Evolutionary conservation across 257 asterid species (phyloP).

Genomic region (Nicotiana obtusifolia): DNA sequence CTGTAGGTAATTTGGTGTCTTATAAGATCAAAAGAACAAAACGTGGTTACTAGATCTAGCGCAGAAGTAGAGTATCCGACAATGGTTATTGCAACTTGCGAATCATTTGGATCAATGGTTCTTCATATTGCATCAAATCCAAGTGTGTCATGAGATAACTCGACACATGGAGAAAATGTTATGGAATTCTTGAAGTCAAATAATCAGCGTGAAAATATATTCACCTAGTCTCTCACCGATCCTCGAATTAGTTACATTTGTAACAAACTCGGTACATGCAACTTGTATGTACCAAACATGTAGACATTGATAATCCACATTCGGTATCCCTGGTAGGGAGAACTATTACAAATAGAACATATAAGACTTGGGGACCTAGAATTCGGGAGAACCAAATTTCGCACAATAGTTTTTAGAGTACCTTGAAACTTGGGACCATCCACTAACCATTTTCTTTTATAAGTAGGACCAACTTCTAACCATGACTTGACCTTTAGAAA

Average conservation of each 20-base stretch:
- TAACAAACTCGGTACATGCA: neutral
- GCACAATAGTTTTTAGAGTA: too few species aligned
- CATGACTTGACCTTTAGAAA: too few species aligned
- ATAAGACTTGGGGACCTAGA: too few species aligned
- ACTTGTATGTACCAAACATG: neutral
- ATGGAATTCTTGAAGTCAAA: neutral
- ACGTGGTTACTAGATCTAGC: neutral
- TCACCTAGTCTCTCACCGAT: neutral
- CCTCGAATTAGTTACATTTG: neutral
- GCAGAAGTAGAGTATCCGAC: neutral
- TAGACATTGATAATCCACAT: too few species aligned
- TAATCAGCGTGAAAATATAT: neutral
- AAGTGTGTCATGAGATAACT: neutral
- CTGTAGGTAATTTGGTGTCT: neutral
- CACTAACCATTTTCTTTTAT: too few species aligned
- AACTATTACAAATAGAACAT: too few species aligned
- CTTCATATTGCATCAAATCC: neutral
- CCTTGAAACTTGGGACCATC: too few species aligned
- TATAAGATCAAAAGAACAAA: neutral
- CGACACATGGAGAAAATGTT: neutral
- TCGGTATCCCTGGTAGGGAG: too few species aligned
- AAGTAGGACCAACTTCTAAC: too few species aligned
- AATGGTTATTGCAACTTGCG: neutral
- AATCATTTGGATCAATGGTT: neutral
- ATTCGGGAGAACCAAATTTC: too few species aligned